phyloP scores from a whole-genome alignment of 2,329 filamentous ascomycete species.

The Apiospora arundinis region DNA sequence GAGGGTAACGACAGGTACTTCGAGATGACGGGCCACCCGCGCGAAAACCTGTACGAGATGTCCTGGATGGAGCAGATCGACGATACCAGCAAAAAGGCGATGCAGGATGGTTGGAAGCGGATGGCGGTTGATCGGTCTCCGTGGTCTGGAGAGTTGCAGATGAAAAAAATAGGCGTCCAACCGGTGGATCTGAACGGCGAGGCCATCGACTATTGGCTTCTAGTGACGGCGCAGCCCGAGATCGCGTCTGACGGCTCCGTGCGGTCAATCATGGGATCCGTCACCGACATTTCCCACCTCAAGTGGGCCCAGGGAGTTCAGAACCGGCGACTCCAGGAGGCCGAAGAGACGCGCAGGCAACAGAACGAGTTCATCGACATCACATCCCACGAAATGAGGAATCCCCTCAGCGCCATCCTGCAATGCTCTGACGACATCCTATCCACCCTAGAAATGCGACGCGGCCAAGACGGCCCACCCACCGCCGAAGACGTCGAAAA shows the following conservation, averaged over 20 bases:
- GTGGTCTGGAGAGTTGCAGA: constrained; percentile 49
- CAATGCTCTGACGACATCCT: constrained; percentile 63
- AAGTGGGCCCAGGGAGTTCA: constrained; percentile 50
- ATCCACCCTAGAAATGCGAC: constrained; percentile 31
- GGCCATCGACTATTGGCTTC: constrained; percentile 51
- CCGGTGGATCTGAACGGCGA: constrained; percentile 44
- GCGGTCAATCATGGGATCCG: constrained; percentile 47
- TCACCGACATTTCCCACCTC: constrained; percentile 51
- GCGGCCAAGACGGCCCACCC: constrained; percentile 32
- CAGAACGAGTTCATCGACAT: constrained; percentile 64
- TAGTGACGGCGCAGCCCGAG: constrained; percentile 45
- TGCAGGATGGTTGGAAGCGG: constrained; percentile 46
- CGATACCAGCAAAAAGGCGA: constrained; percentile 40
- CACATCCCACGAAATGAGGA: constrained; percentile 59
- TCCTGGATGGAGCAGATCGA: constrained; percentile 49
- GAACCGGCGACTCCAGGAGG: constrained; percentile 43
- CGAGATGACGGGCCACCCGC: constrained; percentile 51
- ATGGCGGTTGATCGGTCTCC: constrained; percentile 43
- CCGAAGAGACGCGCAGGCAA: constrained; percentile 49
- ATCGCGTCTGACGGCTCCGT: constrained; percentile 42
- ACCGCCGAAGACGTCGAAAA: constrained; percentile 47
- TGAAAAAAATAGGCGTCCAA: constrained; percentile 42
- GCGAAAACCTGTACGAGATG: constrained; percentile 46
- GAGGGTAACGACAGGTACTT: constrained; percentile 55
- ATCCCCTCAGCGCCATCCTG: constrained; percentile 60